These are phyloP conservation scores for Hyaloscypha hepaticicola DNA, from an alignment of 495 filamentous ascomycete species.

Conservation along the genomic window DNA sequence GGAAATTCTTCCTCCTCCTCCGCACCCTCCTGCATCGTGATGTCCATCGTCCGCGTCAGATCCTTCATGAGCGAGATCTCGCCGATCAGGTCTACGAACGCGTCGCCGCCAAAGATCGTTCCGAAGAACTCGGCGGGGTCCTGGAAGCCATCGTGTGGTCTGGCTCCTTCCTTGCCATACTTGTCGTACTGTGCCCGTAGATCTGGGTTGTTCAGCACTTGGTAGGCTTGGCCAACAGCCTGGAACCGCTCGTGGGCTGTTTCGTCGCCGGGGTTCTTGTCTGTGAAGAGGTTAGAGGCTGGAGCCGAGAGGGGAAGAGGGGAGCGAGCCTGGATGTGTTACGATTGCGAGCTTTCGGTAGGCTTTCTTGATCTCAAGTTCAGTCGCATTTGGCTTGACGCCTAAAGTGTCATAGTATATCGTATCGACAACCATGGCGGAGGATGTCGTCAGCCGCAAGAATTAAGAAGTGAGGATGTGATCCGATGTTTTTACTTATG, in stretches of 20 bases:
- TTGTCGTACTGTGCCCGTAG: conserved; percentile 93
- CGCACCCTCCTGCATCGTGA: conserved; percentile 71
- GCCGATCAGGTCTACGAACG: conserved; percentile 88
- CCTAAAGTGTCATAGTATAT: conserved; percentile 88
- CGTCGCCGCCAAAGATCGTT: conserved; percentile 97
- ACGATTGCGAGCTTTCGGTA: conserved; percentile 92
- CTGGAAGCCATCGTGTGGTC: conserved; percentile 87
- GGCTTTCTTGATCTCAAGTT: conserved; percentile 99
- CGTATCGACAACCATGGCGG: conserved; percentile 78
- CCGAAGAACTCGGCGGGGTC: conserved; percentile 98
- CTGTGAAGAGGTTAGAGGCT: conserved; percentile 41
- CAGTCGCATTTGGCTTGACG: conserved; percentile 83
- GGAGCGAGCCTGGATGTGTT: conserved; percentile 55
- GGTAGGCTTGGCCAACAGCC: conserved; percentile 94
- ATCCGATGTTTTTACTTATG: not conserved
- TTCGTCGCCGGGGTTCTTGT: conserved; percentile 97
- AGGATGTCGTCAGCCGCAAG: not conserved
- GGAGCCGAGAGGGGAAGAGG: conserved; percentile 2
- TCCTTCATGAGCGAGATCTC: conserved; percentile 94
- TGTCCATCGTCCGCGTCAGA: conserved; percentile 86
- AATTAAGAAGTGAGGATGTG: not conserved
- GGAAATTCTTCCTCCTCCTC: conserved; percentile 62
- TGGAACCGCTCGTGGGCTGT: conserved; percentile 94
- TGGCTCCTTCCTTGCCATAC: conserved; percentile 88
- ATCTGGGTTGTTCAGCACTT: conserved; percentile 86